Percentiles rank a stretch among this genome's conserved stretches.
These are phyloP conservation scores for Citrus unshiu DNA, from an alignment of 345 rosid genomes.

Conservation along the genomic window DNA sequence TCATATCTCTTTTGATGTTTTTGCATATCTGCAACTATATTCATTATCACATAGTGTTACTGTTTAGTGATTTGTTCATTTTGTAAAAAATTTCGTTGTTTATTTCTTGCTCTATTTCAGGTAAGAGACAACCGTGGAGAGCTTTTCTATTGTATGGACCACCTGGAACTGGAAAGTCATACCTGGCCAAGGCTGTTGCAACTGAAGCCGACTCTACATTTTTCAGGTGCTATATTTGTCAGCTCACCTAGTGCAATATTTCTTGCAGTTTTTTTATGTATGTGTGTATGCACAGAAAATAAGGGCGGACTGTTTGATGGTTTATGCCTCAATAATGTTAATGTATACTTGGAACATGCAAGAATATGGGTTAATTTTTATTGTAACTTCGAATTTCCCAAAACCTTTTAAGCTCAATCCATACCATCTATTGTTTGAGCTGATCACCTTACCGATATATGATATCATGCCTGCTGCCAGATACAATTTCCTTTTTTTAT, in stretches of 20 bases:
- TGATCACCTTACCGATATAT: neutral
- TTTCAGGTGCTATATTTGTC: conserved; percentile 57
- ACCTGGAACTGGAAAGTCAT: conserved; percentile 96
- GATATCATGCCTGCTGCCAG: neutral
- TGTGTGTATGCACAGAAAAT: neutral
- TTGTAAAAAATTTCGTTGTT: neutral
- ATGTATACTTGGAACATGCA: neutral
- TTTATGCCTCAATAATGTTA: neutral
- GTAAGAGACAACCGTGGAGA: conserved; percentile 93
- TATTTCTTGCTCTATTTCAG: conserved; percentile 30
- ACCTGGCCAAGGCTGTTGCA: conserved; percentile 94
- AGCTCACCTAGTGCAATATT: neutral
- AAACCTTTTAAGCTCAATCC: neutral
- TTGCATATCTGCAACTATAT: neutral
- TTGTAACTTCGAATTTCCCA: neutral
- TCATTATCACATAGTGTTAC: neutral
- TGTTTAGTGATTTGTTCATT: neutral
- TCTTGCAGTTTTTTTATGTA: neutral
- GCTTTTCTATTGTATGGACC: conserved; percentile 93
- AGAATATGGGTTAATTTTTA: neutral
- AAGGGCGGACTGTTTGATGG: neutral
- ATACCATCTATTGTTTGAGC: neutral
- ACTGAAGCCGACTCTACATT: conserved; percentile 94
- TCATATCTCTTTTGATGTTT: neutral
- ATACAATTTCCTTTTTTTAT: neutral